phyloP scores from a whole-genome alignment of 768 basidiomycete species.

The Tricholoma matsutake region DNA sequence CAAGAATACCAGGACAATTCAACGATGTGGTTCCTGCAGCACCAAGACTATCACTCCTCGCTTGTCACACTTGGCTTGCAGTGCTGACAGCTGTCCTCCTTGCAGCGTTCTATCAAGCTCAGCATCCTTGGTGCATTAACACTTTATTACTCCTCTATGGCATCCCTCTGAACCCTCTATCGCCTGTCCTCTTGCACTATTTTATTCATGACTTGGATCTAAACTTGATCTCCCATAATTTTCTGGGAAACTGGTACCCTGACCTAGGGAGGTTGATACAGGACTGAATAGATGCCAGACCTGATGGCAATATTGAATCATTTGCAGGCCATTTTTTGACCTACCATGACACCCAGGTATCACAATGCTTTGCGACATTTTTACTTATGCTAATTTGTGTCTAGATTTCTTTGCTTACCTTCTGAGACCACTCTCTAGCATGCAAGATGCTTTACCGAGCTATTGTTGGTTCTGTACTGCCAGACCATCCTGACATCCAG shows the following conservation, averaged over 20 bases:
- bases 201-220: background rate
- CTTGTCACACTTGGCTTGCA: background rate
- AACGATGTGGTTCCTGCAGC: background rate
- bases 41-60: background rate
- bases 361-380: background rate
- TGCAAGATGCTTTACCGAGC: slow-evolving; percentile 5
- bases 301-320: background rate
- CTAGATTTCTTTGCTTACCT: background rate
- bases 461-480: slow-evolving; percentile 4
- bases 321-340: slow-evolving; percentile 4
- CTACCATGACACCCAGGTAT: slow-evolving; percentile 4
- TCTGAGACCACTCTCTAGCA: background rate
- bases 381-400: background rate
- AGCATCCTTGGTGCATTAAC: background rate
- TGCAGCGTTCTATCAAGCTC: background rate
- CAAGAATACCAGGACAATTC: background rate
- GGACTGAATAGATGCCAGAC: background rate
- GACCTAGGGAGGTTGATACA: background rate
- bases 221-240: background rate
- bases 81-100: background rate
- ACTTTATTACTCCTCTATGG: background rate
- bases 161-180: background rate
- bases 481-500: slow-evolving; percentile 4
- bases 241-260: background rate
- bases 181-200: background rate